phyloP scores from a whole-genome alignment of 2,329 filamentous ascomycete genomes.

The Onygena corvina region DNA sequence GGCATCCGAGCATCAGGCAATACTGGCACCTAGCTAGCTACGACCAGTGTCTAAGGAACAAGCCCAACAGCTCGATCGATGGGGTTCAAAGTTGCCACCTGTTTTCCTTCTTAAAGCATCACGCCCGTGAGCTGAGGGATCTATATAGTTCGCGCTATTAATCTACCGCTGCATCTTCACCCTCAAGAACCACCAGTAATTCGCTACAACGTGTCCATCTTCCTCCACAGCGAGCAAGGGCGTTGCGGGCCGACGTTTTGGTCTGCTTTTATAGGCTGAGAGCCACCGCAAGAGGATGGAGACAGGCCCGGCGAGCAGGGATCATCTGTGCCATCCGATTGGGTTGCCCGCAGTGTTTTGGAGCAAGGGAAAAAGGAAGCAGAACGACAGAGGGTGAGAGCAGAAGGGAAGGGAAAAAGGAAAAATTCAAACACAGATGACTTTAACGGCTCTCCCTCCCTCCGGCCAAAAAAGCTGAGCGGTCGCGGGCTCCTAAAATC shows the following conservation, averaged over 20 bases:
- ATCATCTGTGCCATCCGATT: constrained; percentile 10
- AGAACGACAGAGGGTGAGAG: neutral
- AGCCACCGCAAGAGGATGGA: neutral
- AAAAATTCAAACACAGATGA: neutral
- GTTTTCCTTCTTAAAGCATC: too few species aligned
- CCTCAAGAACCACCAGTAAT: neutral
- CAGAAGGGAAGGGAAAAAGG: neutral
- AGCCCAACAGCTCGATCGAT: too few species aligned
- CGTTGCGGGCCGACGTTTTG: constrained; percentile 10
- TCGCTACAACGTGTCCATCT: constrained; percentile 2
- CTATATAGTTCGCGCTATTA: constrained; percentile 3
- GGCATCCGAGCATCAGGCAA: neutral
- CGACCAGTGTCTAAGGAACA: too few species aligned
- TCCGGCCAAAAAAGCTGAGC: too few species aligned
- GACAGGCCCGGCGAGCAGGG: constrained; percentile 1
- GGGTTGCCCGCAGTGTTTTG: constrained; percentile 5
- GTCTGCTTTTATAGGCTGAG: neutral
- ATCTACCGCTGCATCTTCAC: neutral
- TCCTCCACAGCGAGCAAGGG: constrained; percentile 5
- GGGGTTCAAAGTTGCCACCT: too few species aligned
- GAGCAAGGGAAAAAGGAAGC: neutral
- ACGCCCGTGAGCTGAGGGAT: too few species aligned
- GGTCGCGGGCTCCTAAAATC: too few species aligned
- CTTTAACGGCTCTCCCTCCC: neutral
- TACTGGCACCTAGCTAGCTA: too few species aligned